phyloP scores from a whole-genome alignment of 2,329 filamentous ascomycete species.

The Decorospora gaudefroyi region DNA sequence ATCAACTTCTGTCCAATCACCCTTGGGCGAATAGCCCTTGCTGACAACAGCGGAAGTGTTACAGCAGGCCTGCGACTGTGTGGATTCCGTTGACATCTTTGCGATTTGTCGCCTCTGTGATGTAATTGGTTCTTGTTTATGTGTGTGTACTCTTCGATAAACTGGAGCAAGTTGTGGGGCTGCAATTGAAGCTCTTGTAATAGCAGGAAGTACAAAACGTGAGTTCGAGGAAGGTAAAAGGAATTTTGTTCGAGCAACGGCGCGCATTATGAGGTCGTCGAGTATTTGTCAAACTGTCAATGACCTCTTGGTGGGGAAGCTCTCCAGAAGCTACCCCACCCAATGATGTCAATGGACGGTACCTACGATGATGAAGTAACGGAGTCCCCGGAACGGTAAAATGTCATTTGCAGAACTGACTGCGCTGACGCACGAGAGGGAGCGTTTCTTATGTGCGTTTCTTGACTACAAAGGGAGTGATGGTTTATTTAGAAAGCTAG shows the following conservation, averaged over 20 bases:
- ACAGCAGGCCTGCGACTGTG: conserved; percentile 51
- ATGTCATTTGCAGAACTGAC: too few species aligned
- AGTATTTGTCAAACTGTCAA: conserved; percentile 23
- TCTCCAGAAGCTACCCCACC: conserved; percentile 22
- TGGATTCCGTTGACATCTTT: conserved; percentile 45
- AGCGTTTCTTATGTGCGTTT: too few species aligned
- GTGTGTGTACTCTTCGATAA: background rate
- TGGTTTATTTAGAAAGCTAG: too few species aligned
- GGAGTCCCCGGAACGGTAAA: too few species aligned
- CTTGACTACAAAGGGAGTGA: too few species aligned
- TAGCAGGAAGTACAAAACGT: background rate
- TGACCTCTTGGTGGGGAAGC: conserved; percentile 14
- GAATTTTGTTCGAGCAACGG: conserved; percentile 16
- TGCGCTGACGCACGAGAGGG: too few species aligned
- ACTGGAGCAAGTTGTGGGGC: background rate
- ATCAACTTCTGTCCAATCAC: conserved; percentile 62
- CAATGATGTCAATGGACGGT: conserved; percentile 22
- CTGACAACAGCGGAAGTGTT: conserved; percentile 55
- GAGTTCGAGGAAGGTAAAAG: conserved; percentile 11
- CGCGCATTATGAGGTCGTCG: conserved; percentile 20
- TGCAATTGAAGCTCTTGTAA: conserved; percentile 19
- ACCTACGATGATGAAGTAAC: too few species aligned
- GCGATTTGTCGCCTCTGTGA: conserved; percentile 14
- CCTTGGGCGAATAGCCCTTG: conserved; percentile 61
- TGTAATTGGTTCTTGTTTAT: background rate